Conservation (phyloP, 1,284 basidiomycete genomes). For the Trametes sp. region DNA sequence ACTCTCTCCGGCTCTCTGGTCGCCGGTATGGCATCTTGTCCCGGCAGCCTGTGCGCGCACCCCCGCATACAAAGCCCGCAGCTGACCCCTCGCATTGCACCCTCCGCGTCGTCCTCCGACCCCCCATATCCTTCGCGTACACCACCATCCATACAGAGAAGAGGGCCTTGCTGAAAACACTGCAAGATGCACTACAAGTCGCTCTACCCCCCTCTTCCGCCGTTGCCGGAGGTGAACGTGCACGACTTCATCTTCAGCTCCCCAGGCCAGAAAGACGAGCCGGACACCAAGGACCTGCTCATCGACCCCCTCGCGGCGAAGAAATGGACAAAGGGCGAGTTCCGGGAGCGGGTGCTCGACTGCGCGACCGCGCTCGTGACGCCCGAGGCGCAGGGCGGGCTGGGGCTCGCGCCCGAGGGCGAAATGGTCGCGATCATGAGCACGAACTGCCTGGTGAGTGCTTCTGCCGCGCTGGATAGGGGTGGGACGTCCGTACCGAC, state of each 20-base stretch:
- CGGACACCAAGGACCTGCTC: conserved; percentile 62
- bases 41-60: conserved; percentile 1
- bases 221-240: conserved; percentile 57
- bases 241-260: conserved; percentile 59
- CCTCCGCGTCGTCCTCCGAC: neutral
- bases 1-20: conserved; percentile 22
- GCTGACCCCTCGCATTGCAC: conserved; percentile 7
- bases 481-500: neutral
- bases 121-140: neutral
- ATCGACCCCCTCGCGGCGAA: conserved; percentile 64
- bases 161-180: neutral
- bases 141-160: too few relatives aligned
- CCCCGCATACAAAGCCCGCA: conserved; percentile 22
- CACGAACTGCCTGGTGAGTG: conserved; percentile 69
- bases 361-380: conserved; percentile 64
- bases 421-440: conserved; percentile 75
- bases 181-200: conserved; percentile 45
- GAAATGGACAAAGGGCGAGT: conserved; percentile 54
- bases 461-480: neutral
- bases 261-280: conserved; percentile 34
- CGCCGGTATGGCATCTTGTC: conserved; percentile 20
- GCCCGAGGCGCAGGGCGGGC: conserved; percentile 55
- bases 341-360: conserved; percentile 57
- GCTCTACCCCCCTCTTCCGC: conserved; percentile 47
- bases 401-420: conserved; percentile 57